A percentile compares a stretch with the other conserved stretches of the same genome.
These are phyloP conservation scores for Oemleria cerasiformis DNA, from an alignment of 306 rosid species.

Conservation along the genomic window DNA sequence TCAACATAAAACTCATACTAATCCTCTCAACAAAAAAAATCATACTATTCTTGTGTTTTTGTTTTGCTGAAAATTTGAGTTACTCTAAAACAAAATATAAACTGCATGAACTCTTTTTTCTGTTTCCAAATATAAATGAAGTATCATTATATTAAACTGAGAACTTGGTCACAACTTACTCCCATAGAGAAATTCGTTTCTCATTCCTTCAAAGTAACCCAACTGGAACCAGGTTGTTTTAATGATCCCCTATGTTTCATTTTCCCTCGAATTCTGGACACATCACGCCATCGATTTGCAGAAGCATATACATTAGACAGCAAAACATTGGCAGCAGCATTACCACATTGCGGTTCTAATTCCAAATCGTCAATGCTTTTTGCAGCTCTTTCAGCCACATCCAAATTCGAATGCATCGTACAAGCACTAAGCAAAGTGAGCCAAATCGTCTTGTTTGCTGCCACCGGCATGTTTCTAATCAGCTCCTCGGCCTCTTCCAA, in stretches of 20 bases:
- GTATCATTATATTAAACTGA: too few species aligned
- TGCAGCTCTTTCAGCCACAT: conserved; percentile 71
- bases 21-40: too few species aligned
- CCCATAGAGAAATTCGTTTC: conserved; percentile 58
- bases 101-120: too few species aligned
- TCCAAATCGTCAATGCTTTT: conserved; percentile 45
- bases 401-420: conserved; percentile 56
- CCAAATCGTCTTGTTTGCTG: conserved; percentile 64
- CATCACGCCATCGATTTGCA: conserved; percentile 67
- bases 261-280: conserved; percentile 46
- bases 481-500: conserved; percentile 56
- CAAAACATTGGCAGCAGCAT: conserved; percentile 55
- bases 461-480: conserved; percentile 49
- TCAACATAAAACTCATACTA: too few species aligned
- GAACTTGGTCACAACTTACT: conserved; percentile 37
- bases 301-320: conserved; percentile 77
- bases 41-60: too few species aligned
- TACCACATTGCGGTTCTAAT: conserved; percentile 52
- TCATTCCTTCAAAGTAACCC: conserved; percentile 54
- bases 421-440: conserved; percentile 69
- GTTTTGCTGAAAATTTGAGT: too few species aligned
- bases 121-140: too few species aligned
- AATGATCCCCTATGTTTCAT: conserved; percentile 60
- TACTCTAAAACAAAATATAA: too few species aligned
- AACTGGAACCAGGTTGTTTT: conserved; percentile 82